Evolutionary conservation across 306 rosid species (phyloP).

Genomic region (Prunus mira): DNA sequence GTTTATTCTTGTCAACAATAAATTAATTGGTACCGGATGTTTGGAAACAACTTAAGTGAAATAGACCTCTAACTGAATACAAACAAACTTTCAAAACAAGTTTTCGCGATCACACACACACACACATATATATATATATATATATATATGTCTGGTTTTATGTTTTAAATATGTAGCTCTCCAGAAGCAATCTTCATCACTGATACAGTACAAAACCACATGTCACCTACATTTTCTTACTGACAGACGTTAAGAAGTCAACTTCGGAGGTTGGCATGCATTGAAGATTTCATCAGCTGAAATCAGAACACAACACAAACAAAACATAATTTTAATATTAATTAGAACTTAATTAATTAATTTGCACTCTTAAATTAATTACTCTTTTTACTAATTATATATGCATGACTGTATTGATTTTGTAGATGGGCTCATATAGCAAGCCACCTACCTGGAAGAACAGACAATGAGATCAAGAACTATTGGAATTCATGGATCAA

Average conservation of each 20-base stretch:
- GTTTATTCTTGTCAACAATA: neutral
- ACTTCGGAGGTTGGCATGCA: conserved; percentile 5
- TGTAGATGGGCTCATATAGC: conserved; percentile 99
- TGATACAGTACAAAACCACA: neutral
- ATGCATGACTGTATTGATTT: neutral
- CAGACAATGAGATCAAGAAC: conserved; percentile 95
- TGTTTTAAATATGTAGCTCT: neutral
- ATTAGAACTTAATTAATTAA: neutral
- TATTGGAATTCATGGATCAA: conserved; percentile 99
- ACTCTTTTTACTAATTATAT: neutral
- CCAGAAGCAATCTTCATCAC: conserved; percentile 5
- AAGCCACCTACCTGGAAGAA: conserved; percentile 94
- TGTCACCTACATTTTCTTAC: conserved; percentile 12
- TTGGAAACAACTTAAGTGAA: conserved; percentile 27
- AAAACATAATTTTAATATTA: neutral
- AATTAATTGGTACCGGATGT: neutral
- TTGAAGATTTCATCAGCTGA: neutral
- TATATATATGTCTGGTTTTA: neutral
- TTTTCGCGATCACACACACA: neutral
- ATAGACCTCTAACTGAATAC: conserved; percentile 21
- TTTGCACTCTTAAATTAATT: neutral
- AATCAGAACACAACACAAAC: neutral
- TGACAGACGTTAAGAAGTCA: conserved; percentile 5
- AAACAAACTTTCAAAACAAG: conserved; percentile 23
- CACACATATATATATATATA: neutral